These are phyloP conservation scores for Neurospora sp. DNA, from an alignment of 495 filamentous ascomycete species.

Conservation along the genomic window DNA sequence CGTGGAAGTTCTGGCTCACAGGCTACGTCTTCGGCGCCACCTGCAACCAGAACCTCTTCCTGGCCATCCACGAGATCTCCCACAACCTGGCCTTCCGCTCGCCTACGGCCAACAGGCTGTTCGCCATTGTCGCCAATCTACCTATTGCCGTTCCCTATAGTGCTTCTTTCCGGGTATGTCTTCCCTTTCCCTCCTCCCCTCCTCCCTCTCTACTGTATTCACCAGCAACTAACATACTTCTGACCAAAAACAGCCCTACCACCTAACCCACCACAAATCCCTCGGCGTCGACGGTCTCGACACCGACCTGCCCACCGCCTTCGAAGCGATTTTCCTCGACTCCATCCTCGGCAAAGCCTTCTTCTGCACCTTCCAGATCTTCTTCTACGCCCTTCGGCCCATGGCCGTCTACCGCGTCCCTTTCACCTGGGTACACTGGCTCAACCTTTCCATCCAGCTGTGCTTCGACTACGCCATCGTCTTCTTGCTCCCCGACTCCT, in stretches of 20 bases:
- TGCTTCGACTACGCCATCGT: conserved; percentile 67
- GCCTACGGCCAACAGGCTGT: conserved; percentile 68
- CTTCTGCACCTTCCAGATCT: conserved; percentile 98
- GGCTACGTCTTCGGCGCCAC: conserved; percentile 94
- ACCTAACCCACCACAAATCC: conserved; percentile 98
- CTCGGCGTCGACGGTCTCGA: conserved; percentile 94
- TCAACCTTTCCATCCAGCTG: conserved; percentile 71
- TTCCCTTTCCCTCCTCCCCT: background rate
- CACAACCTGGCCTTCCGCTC: conserved; percentile 94
- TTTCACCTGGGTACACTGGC: conserved; percentile 71
- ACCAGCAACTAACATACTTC: too few species aligned
- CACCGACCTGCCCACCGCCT: conserved; percentile 85
- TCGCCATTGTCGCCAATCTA: conserved; percentile 89
- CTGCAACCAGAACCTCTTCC: conserved; percentile 96
- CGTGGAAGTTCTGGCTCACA: conserved; percentile 70
- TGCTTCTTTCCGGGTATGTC: conserved; percentile 76
- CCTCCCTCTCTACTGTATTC: too few species aligned
- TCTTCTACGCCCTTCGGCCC: conserved; percentile 98
- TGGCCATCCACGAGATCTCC: conserved; percentile 98
- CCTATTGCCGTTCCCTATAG: conserved; percentile 95
- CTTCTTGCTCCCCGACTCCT: conserved; percentile 21
- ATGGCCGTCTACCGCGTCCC: conserved; percentile 89
- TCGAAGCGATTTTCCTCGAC: conserved; percentile 90
- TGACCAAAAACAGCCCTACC: conserved; percentile 85
- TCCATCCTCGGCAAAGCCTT: conserved; percentile 97